These are phyloP conservation scores for Globisporangium yorkense DNA, from an alignment of 352 stramenopile species.

Conservation along the genomic window DNA sequence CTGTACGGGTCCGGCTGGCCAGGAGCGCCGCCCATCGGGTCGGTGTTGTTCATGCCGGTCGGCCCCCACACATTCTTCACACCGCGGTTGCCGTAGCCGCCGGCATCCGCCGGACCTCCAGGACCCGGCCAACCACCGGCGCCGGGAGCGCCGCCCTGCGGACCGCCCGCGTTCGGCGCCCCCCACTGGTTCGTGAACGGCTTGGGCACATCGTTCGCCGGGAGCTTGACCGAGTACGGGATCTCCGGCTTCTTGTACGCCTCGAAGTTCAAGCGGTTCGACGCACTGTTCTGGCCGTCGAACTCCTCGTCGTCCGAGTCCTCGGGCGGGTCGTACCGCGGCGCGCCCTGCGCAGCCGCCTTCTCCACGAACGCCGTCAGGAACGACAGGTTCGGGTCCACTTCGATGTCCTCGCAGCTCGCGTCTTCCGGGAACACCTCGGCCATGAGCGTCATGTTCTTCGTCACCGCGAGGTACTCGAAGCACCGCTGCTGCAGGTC, in stretches of 20 bases:
- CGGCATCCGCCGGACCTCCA: constrained; percentile 25
- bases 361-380: constrained; percentile 93
- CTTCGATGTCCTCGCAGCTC: constrained; percentile 92
- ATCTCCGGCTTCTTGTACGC: constrained; percentile 90
- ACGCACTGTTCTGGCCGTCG: constrained; percentile 46
- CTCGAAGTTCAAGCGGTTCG: constrained; percentile 82
- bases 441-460: constrained; percentile 87
- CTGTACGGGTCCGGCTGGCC: constrained; percentile 30
- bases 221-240: constrained; percentile 75
- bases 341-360: constrained; percentile 88
- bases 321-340: constrained; percentile 92
- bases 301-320: constrained; percentile 96
- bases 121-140: constrained; percentile 21
- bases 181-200: constrained; percentile 66
- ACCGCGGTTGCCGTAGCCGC: constrained; percentile 36
- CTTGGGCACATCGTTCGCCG: constrained; percentile 42
- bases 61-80: constrained; percentile 86
- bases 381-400: constrained; percentile 96
- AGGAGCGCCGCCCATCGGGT: constrained; percentile 11
- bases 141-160: constrained; percentile 2
- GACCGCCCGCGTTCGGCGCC: constrained; percentile 14
- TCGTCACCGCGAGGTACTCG: constrained; percentile 95
- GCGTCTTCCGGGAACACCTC: constrained; percentile 97
- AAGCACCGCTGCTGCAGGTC: constrained; percentile 98
- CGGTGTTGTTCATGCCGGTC: constrained; percentile 53